phyloP scores from a whole-genome alignment of 2,329 filamentous ascomycete genomes.

The Beauveria sp. region DNA sequence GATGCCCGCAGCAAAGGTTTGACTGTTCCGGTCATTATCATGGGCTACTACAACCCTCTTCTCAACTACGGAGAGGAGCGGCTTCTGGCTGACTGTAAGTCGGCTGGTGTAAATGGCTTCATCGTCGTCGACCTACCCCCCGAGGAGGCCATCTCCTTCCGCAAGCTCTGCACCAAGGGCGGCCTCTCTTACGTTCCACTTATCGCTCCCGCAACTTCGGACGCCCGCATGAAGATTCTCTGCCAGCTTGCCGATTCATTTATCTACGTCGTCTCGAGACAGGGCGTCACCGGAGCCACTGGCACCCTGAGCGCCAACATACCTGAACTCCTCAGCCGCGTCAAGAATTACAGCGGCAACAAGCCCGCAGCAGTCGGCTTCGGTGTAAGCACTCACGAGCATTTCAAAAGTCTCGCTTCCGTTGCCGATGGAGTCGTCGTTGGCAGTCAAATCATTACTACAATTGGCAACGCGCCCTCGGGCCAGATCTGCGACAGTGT shows the following conservation, averaged over 20 bases:
- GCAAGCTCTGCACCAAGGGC: slow-evolving; percentile 70
- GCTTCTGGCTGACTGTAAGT: slow-evolving; percentile 75
- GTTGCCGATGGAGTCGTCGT: slow-evolving; percentile 94
- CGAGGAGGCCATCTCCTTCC: slow-evolving; percentile 90
- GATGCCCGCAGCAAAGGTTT: slow-evolving; percentile 71
- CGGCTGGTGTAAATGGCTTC: slow-evolving; percentile 86
- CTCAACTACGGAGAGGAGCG: slow-evolving; percentile 90
- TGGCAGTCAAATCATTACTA: slow-evolving; percentile 88
- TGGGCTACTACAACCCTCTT: slow-evolving; percentile 99
- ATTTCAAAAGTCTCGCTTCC: slow-evolving; percentile 77
- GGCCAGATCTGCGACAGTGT: slow-evolving; percentile 44
- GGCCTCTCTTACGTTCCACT: slow-evolving; percentile 87
- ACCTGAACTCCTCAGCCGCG: slow-evolving; percentile 71
- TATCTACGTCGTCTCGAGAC: slow-evolving; percentile 95
- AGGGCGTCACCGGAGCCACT: slow-evolving; percentile 90
- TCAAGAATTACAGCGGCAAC: slow-evolving; percentile 88
- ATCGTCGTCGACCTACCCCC: slow-evolving; percentile 94
- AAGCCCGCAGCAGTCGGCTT: slow-evolving; percentile 91
- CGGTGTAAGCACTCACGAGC: slow-evolving; percentile 89
- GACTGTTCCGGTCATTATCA: slow-evolving; percentile 76
- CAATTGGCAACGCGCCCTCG: slow-evolving; percentile 41
- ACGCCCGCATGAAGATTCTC: slow-evolving; percentile 87
- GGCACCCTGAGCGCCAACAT: slow-evolving; percentile 76
- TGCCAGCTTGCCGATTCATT: slow-evolving; percentile 97
- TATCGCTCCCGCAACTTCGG: slow-evolving; percentile 88